A percentile compares a stretch with the other conserved stretches of the same genome.
Evolutionary conservation across 129 eudicot species (phyloP).

Genomic region (Flaveria robusta): DNA sequence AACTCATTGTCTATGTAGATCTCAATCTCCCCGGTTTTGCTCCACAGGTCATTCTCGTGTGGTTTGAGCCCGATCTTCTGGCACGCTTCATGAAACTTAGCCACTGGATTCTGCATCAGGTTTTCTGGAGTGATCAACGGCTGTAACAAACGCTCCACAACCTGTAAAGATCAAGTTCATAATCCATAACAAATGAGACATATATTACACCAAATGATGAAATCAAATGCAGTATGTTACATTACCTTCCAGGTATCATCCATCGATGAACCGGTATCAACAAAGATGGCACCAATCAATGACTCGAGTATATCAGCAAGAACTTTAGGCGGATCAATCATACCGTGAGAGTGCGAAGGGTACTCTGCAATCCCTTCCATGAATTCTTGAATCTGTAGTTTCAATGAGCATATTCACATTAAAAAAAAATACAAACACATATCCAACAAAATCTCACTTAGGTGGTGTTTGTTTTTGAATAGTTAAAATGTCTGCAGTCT

Average conservation of each 20-base stretch:
- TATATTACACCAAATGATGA: no score
- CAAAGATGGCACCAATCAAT: conserved; percentile 55
- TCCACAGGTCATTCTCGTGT: conserved; percentile 41
- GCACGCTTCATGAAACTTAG: conserved; percentile 52
- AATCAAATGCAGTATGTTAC: not conserved
- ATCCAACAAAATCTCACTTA: no score
- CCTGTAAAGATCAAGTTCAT: conserved; percentile 30
- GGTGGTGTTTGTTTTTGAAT: no score
- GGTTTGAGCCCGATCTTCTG: conserved; percentile 45
- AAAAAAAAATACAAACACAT: not conserved
- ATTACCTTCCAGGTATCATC: conserved; percentile 61
- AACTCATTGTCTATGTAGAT: conserved; percentile 30
- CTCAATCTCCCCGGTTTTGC: conserved; percentile 40
- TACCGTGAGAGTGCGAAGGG: conserved; percentile 51
- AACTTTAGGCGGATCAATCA: conserved; percentile 67
- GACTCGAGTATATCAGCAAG: conserved; percentile 74
- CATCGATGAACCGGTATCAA: conserved; percentile 42
- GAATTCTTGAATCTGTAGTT: conserved; percentile 52
- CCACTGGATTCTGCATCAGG: conserved; percentile 41
- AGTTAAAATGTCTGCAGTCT: no score
- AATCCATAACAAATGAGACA: not conserved
- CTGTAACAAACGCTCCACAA: conserved; percentile 42
- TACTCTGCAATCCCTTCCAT: conserved; percentile 40
- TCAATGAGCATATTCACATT: not conserved
- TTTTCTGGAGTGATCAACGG: conserved; percentile 56